Conservation (phyloP, 192 early-diverging fungal genomes). For the Coemansia sp. region DNA sequence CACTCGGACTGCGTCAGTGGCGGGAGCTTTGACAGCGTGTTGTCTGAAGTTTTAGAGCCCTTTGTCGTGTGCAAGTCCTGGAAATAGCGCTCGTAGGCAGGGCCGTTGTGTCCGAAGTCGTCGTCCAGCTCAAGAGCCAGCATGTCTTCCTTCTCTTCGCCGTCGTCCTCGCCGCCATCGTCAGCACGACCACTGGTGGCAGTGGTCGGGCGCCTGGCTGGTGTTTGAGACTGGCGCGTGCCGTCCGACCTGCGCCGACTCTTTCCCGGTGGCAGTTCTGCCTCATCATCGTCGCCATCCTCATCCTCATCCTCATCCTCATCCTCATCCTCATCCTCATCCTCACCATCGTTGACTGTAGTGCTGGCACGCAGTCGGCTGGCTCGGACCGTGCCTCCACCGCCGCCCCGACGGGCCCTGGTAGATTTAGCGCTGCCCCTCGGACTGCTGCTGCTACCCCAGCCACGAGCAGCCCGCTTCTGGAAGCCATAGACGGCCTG, state of each 20-base stretch:
- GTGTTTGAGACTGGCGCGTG: background rate
- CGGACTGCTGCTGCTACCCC: conserved; percentile 15
- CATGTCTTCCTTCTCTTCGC: conserved; percentile 7
- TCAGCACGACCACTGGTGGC: conserved; percentile 6
- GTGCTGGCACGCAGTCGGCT: background rate
- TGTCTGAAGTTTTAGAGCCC: conserved; percentile 72
- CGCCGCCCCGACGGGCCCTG: conserved; percentile 11
- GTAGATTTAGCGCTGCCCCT: conserved; percentile 8
- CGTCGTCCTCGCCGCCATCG: conserved; percentile 20
- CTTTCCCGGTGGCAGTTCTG: background rate
- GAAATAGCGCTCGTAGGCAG: conserved; percentile 77
- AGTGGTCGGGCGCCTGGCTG: background rate
- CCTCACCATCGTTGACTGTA: background rate
- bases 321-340: background rate
- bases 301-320: background rate
- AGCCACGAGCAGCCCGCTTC: conserved; percentile 26
- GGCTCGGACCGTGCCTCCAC: conserved; percentile 1
- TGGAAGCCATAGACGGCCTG: conserved; percentile 49
- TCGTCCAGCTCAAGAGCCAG: background rate
- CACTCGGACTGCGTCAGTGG: conserved; percentile 72
- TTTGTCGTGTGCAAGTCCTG: conserved; percentile 59
- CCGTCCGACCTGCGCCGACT: background rate
- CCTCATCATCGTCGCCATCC: background rate
- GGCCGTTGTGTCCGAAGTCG: conserved; percentile 21
- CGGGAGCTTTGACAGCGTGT: conserved; percentile 80